Conservation (phyloP, 192 early-diverging fungal genomes). For the Chytriomyces sp. region DNA sequence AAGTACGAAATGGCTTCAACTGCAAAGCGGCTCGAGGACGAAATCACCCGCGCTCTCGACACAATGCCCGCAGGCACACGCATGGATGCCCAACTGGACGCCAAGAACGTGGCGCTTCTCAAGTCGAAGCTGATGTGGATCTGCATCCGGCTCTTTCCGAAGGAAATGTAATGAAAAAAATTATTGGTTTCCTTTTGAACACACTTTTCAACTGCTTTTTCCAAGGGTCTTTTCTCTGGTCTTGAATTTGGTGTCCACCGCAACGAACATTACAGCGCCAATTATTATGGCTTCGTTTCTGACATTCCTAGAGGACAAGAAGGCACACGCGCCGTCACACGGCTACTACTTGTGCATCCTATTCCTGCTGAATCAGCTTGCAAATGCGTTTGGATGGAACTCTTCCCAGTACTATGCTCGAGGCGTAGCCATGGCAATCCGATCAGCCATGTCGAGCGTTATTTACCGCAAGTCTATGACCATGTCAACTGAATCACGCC, state of each 20-base stretch:
- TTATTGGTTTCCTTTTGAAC: neutral
- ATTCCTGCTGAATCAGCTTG: neutral
- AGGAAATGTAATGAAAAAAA: neutral
- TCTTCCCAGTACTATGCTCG: neutral
- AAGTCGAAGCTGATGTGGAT: neutral
- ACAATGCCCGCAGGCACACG: neutral
- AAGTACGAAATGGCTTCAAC: conserved; percentile 22
- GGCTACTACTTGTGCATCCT: neutral
- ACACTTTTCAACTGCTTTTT: neutral
- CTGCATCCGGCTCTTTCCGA: neutral
- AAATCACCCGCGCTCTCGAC: neutral
- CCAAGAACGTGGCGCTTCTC: neutral
- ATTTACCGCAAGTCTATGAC: conserved; percentile 66
- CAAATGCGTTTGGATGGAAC: neutral
- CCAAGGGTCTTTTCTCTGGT: neutral
- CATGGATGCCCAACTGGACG: neutral
- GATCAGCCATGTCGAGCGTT: conserved; percentile 50
- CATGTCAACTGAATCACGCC: conserved; percentile 56
- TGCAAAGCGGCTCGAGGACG: neutral
- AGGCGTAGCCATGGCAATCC: conserved; percentile 47
- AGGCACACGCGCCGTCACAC: neutral
- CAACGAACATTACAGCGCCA: neutral
- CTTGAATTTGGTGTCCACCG: neutral
- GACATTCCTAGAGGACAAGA: neutral
- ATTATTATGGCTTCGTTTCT: neutral